Conservation (phyloP, 2,329 filamentous ascomycete species). For the Amesomyces nigricolor region DNA sequence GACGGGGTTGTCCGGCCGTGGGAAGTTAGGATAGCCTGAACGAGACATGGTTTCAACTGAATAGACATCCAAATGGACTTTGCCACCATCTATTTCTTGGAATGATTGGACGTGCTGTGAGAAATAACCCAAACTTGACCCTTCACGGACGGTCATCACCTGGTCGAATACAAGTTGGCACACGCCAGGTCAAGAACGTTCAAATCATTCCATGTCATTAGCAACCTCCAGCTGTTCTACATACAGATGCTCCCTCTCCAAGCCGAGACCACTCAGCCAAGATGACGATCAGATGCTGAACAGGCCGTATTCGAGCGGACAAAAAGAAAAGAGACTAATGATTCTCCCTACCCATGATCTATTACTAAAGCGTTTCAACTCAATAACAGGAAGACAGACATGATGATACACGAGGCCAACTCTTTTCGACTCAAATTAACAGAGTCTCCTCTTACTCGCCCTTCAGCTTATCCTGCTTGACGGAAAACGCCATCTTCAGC, state of each 20-base stretch:
- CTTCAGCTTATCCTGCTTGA: constrained; percentile 65
- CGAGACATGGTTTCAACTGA: neutral
- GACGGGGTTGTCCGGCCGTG: constrained; percentile 85
- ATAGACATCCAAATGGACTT: neutral
- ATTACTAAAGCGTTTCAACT: constrained; percentile 1
- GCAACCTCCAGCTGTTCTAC: too few relatives aligned
- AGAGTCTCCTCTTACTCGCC: constrained; percentile 45
- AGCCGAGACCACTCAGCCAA: neutral
- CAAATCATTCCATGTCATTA: too few relatives aligned
- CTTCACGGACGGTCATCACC: too few relatives aligned
- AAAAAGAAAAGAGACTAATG: constrained; percentile 5
- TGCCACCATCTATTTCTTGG: too few relatives aligned
- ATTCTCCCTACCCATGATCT: constrained; percentile 8
- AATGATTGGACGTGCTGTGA: too few relatives aligned
- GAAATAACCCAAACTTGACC: too few relatives aligned
- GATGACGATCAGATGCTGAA: neutral
- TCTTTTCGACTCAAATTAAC: too few relatives aligned
- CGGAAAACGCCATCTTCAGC: constrained; percentile 58
- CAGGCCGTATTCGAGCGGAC: neutral
- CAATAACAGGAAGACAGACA: neutral
- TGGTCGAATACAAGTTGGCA: too few relatives aligned
- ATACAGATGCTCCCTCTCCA: neutral
- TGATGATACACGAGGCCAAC: constrained; percentile 6
- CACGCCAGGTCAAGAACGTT: too few relatives aligned
- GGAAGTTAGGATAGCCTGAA: constrained; percentile 39